Conservation (phyloP, 1,139 yeast species). For the Waltiozyma sp. region DNA sequence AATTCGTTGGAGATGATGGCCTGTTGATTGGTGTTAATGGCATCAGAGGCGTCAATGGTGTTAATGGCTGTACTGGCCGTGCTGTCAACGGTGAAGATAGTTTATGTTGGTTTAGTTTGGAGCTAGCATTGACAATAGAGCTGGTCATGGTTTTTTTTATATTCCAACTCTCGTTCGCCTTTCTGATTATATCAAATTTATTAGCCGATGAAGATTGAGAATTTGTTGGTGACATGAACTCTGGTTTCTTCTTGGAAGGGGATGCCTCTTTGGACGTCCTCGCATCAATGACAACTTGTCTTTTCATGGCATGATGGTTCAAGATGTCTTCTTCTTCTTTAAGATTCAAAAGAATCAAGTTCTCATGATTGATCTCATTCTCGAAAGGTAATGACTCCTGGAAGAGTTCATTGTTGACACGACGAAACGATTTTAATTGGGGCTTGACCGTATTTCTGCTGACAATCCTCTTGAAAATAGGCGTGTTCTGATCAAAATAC, state of each 20-base stretch:
- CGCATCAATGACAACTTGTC: neutral
- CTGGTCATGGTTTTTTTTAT: constrained; percentile 7
- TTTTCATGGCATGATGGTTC: constrained; percentile 2
- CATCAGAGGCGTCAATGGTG: neutral
- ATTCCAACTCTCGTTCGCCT: constrained; percentile 19
- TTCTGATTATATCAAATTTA: constrained; percentile 16
- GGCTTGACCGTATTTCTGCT: constrained; percentile 15
- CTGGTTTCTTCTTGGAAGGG: too few relatives aligned
- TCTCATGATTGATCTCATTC: constrained; percentile 17
- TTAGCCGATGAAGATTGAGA: constrained; percentile 1
- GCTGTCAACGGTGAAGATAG: neutral
- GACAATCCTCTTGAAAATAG: constrained; percentile 17
- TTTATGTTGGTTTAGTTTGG: neutral
- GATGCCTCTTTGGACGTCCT: neutral
- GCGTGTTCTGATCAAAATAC: constrained; percentile 10
- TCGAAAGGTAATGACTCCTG: constrained; percentile 15
- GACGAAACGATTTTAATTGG: constrained; percentile 15
- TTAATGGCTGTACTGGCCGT: neutral
- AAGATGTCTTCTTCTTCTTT: constrained; percentile 14
- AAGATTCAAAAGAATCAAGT: constrained; percentile 14
- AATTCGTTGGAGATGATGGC: constrained; percentile 1
- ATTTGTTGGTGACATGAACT: too few relatives aligned
- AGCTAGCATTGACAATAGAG: too few relatives aligned
- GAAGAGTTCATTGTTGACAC: constrained; percentile 15
- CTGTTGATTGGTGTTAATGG: neutral